These are phyloP conservation scores for Blastocystis sp. DNA, from an alignment of 352 stramenopile genomes.

Conservation along the genomic window DNA sequence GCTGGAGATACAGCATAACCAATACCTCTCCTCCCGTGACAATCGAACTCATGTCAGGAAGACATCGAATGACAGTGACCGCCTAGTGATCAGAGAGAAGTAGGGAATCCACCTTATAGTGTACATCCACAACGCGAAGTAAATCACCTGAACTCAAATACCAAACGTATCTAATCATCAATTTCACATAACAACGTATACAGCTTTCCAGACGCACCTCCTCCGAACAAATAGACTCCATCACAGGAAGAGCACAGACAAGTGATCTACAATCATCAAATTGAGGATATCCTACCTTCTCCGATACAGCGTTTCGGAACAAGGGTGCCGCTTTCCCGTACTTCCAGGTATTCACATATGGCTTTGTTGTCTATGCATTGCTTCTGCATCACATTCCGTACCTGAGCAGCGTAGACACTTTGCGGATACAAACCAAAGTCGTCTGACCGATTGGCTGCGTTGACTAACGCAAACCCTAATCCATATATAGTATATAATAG, in stretches of 20 bases:
- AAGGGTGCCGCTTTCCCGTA: slow-evolving; percentile 30
- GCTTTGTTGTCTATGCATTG: slow-evolving; percentile 10
- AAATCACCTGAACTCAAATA: slow-evolving; percentile 14
- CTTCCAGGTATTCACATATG: slow-evolving; percentile 20
- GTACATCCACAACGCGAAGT: slow-evolving; percentile 5
- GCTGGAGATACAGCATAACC: not conserved
- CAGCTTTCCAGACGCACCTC: slow-evolving; percentile 30
- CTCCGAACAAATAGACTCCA: slow-evolving; percentile 17
- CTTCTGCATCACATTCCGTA: not conserved
- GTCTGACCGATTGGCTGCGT: not conserved
- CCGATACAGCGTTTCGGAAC: slow-evolving; percentile 21
- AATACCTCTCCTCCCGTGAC: slow-evolving; percentile 18
- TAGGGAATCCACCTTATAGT: slow-evolving; percentile 18
- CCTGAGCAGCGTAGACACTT: slow-evolving; percentile 31
- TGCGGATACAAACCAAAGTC: slow-evolving; percentile 19
- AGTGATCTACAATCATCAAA: not conserved
- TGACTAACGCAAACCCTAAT: not conserved
- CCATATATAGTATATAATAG: not conserved
- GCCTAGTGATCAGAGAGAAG: not conserved
- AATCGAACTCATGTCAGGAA: slow-evolving; percentile 38
- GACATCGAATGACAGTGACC: slow-evolving; percentile 27
- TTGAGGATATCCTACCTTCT: not conserved
- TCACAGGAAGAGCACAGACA: slow-evolving; percentile 30
- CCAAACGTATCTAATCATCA: slow-evolving; percentile 28
- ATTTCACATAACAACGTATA: not conserved